phyloP scores from a whole-genome alignment of 805 yeast species.

The Metschnikowia colocasiae region DNA sequence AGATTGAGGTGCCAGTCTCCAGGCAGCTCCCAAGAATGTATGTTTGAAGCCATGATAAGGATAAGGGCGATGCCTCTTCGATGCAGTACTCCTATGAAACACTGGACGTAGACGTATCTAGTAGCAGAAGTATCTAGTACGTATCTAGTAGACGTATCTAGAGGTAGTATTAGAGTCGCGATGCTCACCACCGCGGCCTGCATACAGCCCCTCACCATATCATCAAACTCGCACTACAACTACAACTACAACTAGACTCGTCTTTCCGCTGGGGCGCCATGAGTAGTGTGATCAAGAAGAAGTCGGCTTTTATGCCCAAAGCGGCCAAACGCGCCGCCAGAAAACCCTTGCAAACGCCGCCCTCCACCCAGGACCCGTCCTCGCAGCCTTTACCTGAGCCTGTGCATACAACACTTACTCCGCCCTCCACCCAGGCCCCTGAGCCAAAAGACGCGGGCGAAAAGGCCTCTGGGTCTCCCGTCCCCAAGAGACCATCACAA shows the following conservation, averaged over 20 bases:
- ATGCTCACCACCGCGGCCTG: background rate
- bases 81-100: too few species aligned
- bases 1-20: constrained; percentile 53
- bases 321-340: constrained; percentile 26
- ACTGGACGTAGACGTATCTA: too few species aligned
- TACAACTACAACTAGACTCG: background rate
- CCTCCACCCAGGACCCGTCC: constrained; percentile 16
- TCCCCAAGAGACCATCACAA: too few species aligned
- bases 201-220: background rate
- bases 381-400: background rate
- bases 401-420: constrained; percentile 1
- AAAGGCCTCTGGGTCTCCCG: background rate
- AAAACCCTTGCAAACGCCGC: constrained; percentile 17
- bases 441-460: background rate
- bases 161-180: too few species aligned
- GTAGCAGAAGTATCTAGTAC: background rate
- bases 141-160: too few species aligned
- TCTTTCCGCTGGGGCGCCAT: constrained; percentile 17
- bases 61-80: too few species aligned
- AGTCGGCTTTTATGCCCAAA: constrained; percentile 66
- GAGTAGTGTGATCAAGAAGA: constrained; percentile 48
- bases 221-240: background rate
- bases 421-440: constrained; percentile 1
- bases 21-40: constrained; percentile 21
- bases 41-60: background rate